Evolutionary conservation across 139 green algal genomes (phyloP).

Genomic region (Micractinium sp.): DNA sequence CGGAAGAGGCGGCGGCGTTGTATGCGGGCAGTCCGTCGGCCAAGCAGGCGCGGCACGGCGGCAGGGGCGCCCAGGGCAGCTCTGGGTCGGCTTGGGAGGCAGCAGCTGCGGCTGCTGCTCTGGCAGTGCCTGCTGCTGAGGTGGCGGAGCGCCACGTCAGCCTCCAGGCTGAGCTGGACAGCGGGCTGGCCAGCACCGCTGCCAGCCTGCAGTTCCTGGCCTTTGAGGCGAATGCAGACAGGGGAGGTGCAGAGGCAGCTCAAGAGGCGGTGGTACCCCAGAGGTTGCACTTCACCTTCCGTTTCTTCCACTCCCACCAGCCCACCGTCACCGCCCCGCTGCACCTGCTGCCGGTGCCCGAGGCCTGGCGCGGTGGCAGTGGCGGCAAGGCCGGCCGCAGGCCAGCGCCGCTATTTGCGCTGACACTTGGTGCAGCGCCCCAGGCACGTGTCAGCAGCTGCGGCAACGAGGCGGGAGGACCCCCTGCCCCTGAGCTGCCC

Average conservation of each 20-base stretch:
- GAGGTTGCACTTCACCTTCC: slow-evolving; percentile 10
- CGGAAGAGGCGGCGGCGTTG: not conserved
- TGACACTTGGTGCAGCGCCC: slow-evolving; percentile 9
- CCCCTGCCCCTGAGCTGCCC: not conserved
- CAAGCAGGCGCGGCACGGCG: not conserved
- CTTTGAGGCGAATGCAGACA: slow-evolving; percentile 3
- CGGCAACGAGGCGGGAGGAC: too few species aligned
- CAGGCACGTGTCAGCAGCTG: too few species aligned
- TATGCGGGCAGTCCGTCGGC: not conserved
- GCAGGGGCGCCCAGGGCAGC: not conserved
- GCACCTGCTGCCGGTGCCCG: not conserved
- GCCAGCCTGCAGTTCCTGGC: slow-evolving; percentile 26
- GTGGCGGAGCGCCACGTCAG: not conserved
- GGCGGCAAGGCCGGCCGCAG: too few species aligned
- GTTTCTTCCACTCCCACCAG: not conserved
- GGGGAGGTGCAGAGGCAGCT: slow-evolving; percentile 1
- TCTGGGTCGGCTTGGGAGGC: not conserved
- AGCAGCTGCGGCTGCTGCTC: not conserved
- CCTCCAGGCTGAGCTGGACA: not conserved
- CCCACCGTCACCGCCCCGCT: slow-evolving; percentile 15
- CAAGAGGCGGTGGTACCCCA: not conserved
- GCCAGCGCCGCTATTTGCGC: slow-evolving; percentile 18
- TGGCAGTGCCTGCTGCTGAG: not conserved
- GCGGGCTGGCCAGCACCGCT: not conserved
- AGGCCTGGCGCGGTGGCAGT: not conserved